A percentile compares a stretch with the other conserved stretches of the same genome.
Evolutionary conservation across 208 protist species (phyloP).

Genomic region (Leishmania tropica): DNA sequence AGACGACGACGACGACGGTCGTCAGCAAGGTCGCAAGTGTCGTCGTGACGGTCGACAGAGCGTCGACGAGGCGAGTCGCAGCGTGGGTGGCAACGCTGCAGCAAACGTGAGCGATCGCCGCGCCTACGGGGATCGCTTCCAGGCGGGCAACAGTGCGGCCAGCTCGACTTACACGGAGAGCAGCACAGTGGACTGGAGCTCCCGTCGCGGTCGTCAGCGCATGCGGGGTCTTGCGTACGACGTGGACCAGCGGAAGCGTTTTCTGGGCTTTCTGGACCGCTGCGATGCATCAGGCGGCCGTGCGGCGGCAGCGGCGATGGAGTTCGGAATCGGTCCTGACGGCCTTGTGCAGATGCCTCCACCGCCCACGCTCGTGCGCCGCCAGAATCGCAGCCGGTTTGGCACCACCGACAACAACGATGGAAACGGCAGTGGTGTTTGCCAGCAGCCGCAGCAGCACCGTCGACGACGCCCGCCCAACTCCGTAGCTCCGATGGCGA

Average conservation of each 20-base stretch:
- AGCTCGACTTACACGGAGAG: neutral
- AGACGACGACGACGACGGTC: neutral
- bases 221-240: constrained; percentile 23
- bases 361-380: constrained; percentile 24
- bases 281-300: constrained; percentile 13
- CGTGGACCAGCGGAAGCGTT: constrained; percentile 27
- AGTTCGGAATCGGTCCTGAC: constrained; percentile 24
- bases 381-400: neutral
- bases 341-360: constrained; percentile 37
- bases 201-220: constrained; percentile 21
- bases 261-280: constrained; percentile 25
- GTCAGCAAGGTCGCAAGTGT: constrained; percentile 14
- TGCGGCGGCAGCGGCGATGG: constrained; percentile 14
- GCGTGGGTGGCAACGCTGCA: neutral
- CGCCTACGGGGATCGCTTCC: neutral
- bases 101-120: neutral
- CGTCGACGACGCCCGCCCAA: neutral
- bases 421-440: neutral
- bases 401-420: neutral
- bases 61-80: constrained; percentile 7
- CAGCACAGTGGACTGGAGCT: constrained; percentile 26
- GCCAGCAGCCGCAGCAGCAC: neutral
- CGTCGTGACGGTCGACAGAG: neutral
- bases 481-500: neutral
- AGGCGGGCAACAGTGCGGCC: neutral